Evolutionary conservation across 805 yeast species (phyloP).

Genomic region (Candida pseudoglaebosa): DNA sequence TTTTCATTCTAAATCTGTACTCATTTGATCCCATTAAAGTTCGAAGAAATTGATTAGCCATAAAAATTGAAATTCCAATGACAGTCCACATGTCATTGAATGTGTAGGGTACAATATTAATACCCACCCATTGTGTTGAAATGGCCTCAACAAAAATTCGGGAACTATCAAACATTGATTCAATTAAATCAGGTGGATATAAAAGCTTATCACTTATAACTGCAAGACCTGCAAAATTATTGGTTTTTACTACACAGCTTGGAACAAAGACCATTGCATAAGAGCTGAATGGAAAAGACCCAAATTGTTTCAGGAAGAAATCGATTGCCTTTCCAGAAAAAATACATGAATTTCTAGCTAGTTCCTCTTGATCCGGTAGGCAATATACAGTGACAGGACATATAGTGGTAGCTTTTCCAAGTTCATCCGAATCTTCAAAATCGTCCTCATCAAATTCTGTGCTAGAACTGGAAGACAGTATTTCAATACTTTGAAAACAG

Average conservation of each 20-base stretch:
- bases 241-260: conserved; percentile 43
- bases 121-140: conserved; percentile 91
- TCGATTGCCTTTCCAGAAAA: conserved; percentile 78
- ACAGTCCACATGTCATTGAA: conserved; percentile 87
- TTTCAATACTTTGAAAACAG: conserved; percentile 64
- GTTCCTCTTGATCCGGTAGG: conserved; percentile 52
- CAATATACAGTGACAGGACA: conserved; percentile 54
- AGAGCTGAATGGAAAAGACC: conserved; percentile 87
- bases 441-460: conserved; percentile 33
- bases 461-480: conserved; percentile 39
- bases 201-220: conserved; percentile 57
- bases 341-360: conserved; percentile 68
- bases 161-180: conserved; percentile 70
- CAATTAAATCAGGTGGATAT: conserved; percentile 71
- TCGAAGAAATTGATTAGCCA: conserved; percentile 70
- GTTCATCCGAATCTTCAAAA: conserved; percentile 5
- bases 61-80: conserved; percentile 76
- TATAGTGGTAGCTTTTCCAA: conserved; percentile 27
- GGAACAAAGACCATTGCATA: conserved; percentile 73
- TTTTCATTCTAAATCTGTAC: conserved; percentile 65
- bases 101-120: conserved; percentile 77
- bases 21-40: conserved; percentile 81
- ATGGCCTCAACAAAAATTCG: conserved; percentile 65
- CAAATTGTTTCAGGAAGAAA: conserved; percentile 80
- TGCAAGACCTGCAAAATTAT: conserved; percentile 73